Conservation (phyloP, 805 yeast species). For the Wickerhamiella slavikovae region DNA sequence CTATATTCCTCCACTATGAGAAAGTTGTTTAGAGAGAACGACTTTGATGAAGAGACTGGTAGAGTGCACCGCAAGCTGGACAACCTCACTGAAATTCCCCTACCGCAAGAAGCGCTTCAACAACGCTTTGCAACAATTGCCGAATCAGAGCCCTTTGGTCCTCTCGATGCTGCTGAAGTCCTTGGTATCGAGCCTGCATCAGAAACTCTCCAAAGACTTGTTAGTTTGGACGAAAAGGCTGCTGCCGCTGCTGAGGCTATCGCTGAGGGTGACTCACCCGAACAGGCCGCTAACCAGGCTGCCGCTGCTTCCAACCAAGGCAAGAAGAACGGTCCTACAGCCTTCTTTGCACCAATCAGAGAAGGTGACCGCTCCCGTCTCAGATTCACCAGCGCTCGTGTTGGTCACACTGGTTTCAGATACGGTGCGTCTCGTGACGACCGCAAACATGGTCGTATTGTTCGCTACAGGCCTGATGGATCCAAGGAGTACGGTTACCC, state of each 20-base stretch:
- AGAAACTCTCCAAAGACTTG: conserved; percentile 45
- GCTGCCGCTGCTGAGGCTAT: conserved; percentile 17
- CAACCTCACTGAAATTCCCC: conserved; percentile 83
- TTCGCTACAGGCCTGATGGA: conserved; percentile 13
- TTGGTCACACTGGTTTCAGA: conserved; percentile 75
- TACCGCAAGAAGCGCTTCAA: conserved; percentile 60
- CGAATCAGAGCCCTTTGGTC: conserved; percentile 89
- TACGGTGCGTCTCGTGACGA: conserved; percentile 86
- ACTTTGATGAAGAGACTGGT: conserved; percentile 8
- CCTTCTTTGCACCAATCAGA: conserved; percentile 34
- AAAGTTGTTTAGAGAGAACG: conserved; percentile 54
- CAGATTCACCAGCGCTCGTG: conserved; percentile 56
- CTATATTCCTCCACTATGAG: conserved; percentile 43
- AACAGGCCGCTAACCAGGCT: conserved; percentile 5
- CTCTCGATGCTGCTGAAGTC: conserved; percentile 78
- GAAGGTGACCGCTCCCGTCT: conserved; percentile 53
- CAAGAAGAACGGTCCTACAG: conserved; percentile 18
- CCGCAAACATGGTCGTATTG: conserved; percentile 53
- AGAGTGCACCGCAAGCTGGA: conserved; percentile 27
- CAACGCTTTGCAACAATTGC: conserved; percentile 78
- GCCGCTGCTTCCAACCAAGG: conserved; percentile 12
- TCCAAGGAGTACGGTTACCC: conserved; percentile 9
- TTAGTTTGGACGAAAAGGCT: conserved; percentile 8
- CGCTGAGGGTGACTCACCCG: conserved; percentile 5
- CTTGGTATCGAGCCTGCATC: conserved; percentile 78